Evolutionary conservation across 768 basidiomycete species (phyloP), one percentile per base, ranked within the genome.

Genomic region (Russula virescens): DNA sequence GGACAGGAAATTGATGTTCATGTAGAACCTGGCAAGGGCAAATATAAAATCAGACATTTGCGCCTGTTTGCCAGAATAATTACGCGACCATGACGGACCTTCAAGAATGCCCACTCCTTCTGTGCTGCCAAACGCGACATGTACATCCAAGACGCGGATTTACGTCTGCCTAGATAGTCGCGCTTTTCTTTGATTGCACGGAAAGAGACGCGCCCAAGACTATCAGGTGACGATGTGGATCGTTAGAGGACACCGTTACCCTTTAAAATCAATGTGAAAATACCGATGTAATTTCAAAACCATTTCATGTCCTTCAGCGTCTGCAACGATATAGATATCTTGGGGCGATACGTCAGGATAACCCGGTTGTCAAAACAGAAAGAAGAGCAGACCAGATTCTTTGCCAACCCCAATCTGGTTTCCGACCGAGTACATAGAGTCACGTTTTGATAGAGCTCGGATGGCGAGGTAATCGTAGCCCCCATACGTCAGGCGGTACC

Each of bases 71-170:
- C 25, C 50, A 35, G 35, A 25, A 7, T 43, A 47, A 26, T 16
- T n/a, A 58, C 10, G 23, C 45, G 31, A 55, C 28, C 3, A 10
- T 6, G 35, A 58, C 76, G 47, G 58, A 93, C 96, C 81, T 97
- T 98, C 92, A 99, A 96, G 74, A 98, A 99, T 1, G 92, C 93
- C 83, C 87, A 99, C 73, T 99, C 97, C 72, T 98, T 98, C 76
- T 96, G 89, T 10, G 97, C 97, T 19, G 95, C 89, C 50, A 99
- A 76, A 23, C 97, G 83, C 23, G 93, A 95, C 91, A 99, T 92
- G 75, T 98, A 98, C 94, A 98, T 97, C 97, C 97, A 99, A 19
- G 92, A 92, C 0, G 97, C 96, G 19, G 89, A 91, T 74, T 94
- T 94, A 46, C 97, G 83, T 74, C 94, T 96, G 25, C 95, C 93